phyloP scores from a whole-genome alignment of 371 early-diverging fungal species.

The Syncephalastrum racemosum region DNA sequence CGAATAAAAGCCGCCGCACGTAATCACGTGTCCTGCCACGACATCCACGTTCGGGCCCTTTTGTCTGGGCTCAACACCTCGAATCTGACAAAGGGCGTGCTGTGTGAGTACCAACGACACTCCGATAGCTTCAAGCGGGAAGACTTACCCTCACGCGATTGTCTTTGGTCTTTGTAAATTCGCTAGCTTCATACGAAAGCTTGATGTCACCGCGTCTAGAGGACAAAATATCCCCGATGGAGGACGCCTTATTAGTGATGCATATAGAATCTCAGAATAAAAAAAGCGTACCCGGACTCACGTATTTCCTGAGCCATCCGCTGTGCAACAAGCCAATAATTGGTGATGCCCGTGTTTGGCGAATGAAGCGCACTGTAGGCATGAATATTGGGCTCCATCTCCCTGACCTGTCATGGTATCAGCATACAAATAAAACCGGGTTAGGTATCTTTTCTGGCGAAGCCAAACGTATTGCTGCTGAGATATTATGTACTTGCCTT shows the following conservation, averaged over 20 bases:
- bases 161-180: conserved; percentile 29
- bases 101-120: not conserved
- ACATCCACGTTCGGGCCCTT: conserved; percentile 39
- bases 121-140: not conserved
- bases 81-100: conserved; percentile 22
- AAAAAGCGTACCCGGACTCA: conserved; percentile 31
- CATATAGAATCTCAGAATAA: too few relatives aligned
- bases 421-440: not conserved
- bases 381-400: conserved; percentile 45
- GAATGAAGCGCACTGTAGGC: conserved; percentile 48
- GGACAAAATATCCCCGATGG: not conserved
- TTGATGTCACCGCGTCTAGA: conserved; percentile 48
- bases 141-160: conserved; percentile 25
- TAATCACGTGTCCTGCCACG: conserved; percentile 40
- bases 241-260: not conserved
- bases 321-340: conserved; percentile 41
- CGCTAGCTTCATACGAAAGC: conserved; percentile 39
- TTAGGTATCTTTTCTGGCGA: not conserved
- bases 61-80: conserved; percentile 36
- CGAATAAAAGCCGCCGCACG: conserved; percentile 49
- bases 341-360: conserved; percentile 48
- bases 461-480: not conserved
- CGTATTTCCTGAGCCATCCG: conserved; percentile 39
- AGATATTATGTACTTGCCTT: conserved; percentile 20
- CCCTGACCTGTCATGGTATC: conserved; percentile 25